Percentiles rank a stretch among this genome's conserved stretches.
Evolutionary conservation across 805 yeast species (phyloP).

Genomic region (Brettanomyces custersianus): DNA sequence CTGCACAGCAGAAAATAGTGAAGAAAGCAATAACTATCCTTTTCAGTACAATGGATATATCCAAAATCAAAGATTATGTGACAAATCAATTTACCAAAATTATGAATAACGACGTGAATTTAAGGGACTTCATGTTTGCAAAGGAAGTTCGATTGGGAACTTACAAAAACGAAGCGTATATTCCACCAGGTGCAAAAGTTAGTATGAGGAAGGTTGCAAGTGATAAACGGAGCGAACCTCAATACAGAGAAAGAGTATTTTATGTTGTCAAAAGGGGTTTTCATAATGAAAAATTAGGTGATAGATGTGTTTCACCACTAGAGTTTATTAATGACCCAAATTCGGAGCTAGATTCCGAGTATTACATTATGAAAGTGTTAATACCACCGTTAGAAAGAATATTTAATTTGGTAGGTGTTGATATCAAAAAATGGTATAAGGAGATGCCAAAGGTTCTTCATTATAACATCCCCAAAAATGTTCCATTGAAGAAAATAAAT

Average conservation of each 20-base stretch:
- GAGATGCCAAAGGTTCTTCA: constrained; percentile 44
- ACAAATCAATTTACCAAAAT: constrained; percentile 60
- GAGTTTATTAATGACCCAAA: constrained; percentile 41
- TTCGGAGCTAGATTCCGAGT: constrained; percentile 63
- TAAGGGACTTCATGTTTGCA: constrained; percentile 86
- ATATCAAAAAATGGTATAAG: constrained; percentile 65
- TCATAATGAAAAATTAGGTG: constrained; percentile 54
- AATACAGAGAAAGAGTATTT: constrained; percentile 81
- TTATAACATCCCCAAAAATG: constrained; percentile 8
- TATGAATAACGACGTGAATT: constrained; percentile 47
- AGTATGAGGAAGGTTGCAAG: constrained; percentile 51
- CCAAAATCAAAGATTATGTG: constrained; percentile 59
- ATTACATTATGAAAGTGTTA: constrained; percentile 74
- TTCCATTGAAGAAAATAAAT: constrained; percentile 10
- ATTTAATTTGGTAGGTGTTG: constrained; percentile 76
- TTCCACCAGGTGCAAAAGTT: constrained; percentile 90
- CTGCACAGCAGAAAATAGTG: constrained; percentile 79
- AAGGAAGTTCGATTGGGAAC: constrained; percentile 81
- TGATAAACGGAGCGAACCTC: constrained; percentile 76
- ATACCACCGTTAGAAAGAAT: constrained; percentile 87
- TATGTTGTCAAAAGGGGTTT: constrained; percentile 62
- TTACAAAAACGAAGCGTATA: constrained; percentile 59
- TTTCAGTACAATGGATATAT: constrained; percentile 65
- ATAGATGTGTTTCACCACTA: constrained; percentile 73
- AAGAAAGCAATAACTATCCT: constrained; percentile 59